Evolutionary conservation across 257 asterid species (phyloP).

Genomic region (Solanum rostratum): DNA sequence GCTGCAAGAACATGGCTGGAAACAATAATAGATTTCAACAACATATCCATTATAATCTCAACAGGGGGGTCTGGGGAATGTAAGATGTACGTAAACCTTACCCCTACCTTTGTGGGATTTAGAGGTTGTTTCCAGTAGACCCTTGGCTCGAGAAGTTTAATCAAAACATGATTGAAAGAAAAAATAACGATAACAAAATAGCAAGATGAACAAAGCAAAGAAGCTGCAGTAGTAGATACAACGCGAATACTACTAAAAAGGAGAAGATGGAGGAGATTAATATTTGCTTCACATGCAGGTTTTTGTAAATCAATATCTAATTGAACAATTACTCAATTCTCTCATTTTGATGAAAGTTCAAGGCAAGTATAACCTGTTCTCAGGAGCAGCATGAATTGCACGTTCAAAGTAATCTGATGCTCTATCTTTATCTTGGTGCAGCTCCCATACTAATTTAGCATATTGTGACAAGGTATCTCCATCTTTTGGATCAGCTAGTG

Average conservation of each 20-base stretch:
- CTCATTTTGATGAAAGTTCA: neutral
- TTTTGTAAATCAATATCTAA: neutral
- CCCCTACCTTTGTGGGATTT: neutral
- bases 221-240: neutral
- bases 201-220: neutral
- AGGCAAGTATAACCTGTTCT: conserved; percentile 33
- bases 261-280: neutral
- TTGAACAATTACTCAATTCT: neutral
- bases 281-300: neutral
- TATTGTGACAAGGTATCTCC: conserved; percentile 40
- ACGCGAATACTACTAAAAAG: neutral
- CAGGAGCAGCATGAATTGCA: conserved; percentile 64
- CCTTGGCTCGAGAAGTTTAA: neutral
- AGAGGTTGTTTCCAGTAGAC: neutral
- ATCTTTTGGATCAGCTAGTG: conserved; percentile 56
- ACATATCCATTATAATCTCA: neutral
- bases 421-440: conserved; percentile 39
- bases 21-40: neutral
- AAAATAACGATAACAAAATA: neutral
- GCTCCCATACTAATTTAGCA: conserved; percentile 67
- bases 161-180: neutral
- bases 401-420: conserved; percentile 54
- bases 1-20: conserved; percentile 75
- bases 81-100: neutral
- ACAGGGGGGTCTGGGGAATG: neutral